Evolutionary conservation across 768 basidiomycete species (phyloP).

Genomic region (Boletus vinaceobasis): DNA sequence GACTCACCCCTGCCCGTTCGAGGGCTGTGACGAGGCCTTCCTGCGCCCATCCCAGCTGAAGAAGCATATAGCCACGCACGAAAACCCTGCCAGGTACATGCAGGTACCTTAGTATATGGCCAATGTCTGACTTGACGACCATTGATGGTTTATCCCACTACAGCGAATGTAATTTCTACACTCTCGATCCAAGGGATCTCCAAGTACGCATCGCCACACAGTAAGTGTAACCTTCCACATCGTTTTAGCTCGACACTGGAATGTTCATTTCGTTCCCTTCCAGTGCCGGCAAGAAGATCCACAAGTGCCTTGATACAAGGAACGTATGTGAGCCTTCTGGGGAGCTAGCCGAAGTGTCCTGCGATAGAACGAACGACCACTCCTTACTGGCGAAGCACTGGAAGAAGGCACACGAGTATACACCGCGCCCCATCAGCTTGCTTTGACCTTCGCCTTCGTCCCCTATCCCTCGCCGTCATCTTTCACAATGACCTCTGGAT

Average conservation of each 20-base stretch:
- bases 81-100: constrained; percentile 5
- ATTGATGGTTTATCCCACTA: constrained; percentile 10
- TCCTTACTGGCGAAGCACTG: constrained; percentile 18
- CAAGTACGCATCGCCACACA: constrained; percentile 1
- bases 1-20: constrained; percentile 5
- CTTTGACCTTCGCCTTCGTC: neutral
- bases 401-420: constrained; percentile 6
- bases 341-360: neutral
- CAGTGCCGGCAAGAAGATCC: constrained; percentile 15
- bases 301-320: constrained; percentile 3
- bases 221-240: constrained; percentile 4
- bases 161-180: constrained; percentile 5
- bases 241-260: neutral
- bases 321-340: neutral
- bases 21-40: constrained; percentile 11
- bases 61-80: constrained; percentile 12
- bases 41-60: constrained; percentile 1
- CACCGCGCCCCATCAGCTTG: neutral
- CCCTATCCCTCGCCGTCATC: neutral
- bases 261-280: neutral
- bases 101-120: neutral
- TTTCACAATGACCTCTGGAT: too few species aligned
- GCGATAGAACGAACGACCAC: constrained; percentile 9
- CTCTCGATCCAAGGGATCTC: constrained; percentile 3
- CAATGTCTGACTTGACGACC: neutral